A percentile compares a stretch with the other conserved stretches of the same genome.
These are phyloP conservation scores for Cryptosporidium ubiquitum DNA, from an alignment of 169 alveolate species.

Conservation along the genomic window DNA sequence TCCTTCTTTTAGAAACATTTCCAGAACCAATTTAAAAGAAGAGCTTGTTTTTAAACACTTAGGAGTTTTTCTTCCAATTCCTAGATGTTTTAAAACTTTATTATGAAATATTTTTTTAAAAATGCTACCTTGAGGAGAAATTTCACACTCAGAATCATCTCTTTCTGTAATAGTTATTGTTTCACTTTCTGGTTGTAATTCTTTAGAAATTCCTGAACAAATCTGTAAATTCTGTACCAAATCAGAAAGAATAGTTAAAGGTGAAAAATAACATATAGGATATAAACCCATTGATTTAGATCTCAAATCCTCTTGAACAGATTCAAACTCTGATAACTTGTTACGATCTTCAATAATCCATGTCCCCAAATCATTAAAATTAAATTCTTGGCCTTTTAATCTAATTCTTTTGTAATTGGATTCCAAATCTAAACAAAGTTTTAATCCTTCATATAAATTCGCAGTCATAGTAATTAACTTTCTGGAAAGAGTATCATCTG, in stretches of 20 bases:
- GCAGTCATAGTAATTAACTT: neutral
- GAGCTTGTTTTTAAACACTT: conserved; percentile 42
- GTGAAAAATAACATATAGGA: conserved; percentile 70
- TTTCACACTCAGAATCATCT: neutral
- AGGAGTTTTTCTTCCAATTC: neutral
- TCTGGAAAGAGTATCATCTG: neutral
- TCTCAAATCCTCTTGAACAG: neutral
- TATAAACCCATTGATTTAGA: conserved; percentile 1
- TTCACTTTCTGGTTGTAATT: neutral
- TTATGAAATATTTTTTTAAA: conserved; percentile 42
- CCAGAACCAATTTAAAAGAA: conserved; percentile 36
- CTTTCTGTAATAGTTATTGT: neutral
- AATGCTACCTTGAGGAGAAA: conserved; percentile 6
- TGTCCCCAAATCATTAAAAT: conserved; percentile 35
- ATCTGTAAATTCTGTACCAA: conserved; percentile 52
- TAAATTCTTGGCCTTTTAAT: conserved; percentile 8
- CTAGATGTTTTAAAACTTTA: conserved; percentile 7
- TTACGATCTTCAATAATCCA: conserved; percentile 22
- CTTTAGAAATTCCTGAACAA: neutral
- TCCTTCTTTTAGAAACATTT: conserved; percentile 35
- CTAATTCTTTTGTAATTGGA: neutral
- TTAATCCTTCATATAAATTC: conserved; percentile 37
- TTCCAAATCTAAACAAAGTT: conserved; percentile 24
- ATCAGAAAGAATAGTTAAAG: conserved; percentile 26
- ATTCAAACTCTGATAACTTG: neutral